Base-by-base conservation (phyloP, 805 yeast genomes). In the Cyberlindnera galapagoensis region DNA sequence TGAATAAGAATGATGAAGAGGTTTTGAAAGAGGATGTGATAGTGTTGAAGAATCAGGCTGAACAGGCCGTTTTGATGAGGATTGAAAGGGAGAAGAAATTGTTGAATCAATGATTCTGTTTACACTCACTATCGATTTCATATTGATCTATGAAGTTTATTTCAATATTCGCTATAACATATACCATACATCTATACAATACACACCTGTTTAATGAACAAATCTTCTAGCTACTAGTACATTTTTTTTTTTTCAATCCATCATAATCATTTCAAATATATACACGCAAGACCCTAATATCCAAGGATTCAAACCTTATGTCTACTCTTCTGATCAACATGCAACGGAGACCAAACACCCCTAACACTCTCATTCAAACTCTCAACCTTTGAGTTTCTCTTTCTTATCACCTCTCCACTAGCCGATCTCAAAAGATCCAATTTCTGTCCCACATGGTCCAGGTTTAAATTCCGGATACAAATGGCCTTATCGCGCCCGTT, bases 301-400 rank as follows among this genome's bases (percentile, higher is more conserved):
- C 24, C 12, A 10, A 13, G 6, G 13, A 7, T 15, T 26, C 24
- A 44, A 5, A 45, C 43, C 25, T 61, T 66, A 55, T 62, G 65
- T 52, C 80, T 66, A 38, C 54, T 62, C 23, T 58, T 54, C 41
- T 72, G 67, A 35, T 69, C 74, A 31, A 72, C 80, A 53, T 88
- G 96, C 65, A 90, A 68, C 37, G 98, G 98, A 28, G 97, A 87
- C 98, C 98, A 92, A 30, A 92, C 70, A 51, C 98, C 98, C 69
- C 98, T 81, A 12, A 90, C 87, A 35, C 94, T 77, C 34, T 71
- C 73, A 55, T 90, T 92, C 40, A 71, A 60, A 25, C 94, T 80
- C 57, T 76, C 72, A 21, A 92, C 97, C 36, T 85, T 80, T 52
- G 83, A 77, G 57, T 81, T 81, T 47, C 69, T 62, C 49, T 76